These are phyloP conservation scores for Phytophthora sp. DNA, from an alignment of 352 stramenopile genomes.

Conservation along the genomic window DNA sequence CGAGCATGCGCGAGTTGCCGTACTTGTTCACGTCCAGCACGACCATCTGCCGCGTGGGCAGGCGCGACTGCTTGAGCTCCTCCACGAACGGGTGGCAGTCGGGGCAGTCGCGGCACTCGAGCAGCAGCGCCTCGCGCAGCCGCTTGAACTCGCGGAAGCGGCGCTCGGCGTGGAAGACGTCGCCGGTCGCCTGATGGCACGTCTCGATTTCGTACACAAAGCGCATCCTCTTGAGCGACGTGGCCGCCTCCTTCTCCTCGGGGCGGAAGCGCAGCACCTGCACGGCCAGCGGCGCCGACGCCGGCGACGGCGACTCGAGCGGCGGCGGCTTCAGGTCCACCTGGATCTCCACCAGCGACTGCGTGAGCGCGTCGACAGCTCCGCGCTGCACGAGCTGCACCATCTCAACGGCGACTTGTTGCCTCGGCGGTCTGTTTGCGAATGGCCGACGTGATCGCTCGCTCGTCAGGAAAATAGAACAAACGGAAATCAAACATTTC, in stretches of 20 bases:
- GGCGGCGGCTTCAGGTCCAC: conserved; percentile 21
- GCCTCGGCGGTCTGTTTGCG: conserved; percentile 8
- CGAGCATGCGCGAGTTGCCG: conserved; percentile 52
- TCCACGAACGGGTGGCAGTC: conserved; percentile 57
- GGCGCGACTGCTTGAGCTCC: conserved; percentile 52
- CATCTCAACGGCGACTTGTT: conserved; percentile 16
- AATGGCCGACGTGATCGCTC: conserved; percentile 15
- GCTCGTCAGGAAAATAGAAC: conserved; percentile 15
- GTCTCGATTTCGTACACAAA: conserved; percentile 84
- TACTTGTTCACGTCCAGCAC: conserved; percentile 71
- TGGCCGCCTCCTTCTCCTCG: conserved; percentile 52
- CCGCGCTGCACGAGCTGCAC: conserved; percentile 23
- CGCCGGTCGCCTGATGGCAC: conserved; percentile 63
- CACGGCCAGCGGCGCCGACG: conserved; percentile 41
- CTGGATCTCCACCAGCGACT: conserved; percentile 26
- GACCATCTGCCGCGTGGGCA: conserved; percentile 55
- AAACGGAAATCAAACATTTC: conserved; percentile 4
- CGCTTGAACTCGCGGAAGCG: conserved; percentile 77
- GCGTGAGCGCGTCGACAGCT: conserved; percentile 7
- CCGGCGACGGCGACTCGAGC: conserved; percentile 5
- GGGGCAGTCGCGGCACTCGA: conserved; percentile 57
- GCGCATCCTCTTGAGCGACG: conserved; percentile 62
- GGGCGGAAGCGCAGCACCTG: conserved; percentile 64
- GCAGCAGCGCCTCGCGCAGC: conserved; percentile 63
- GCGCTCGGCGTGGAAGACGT: conserved; percentile 57